These are phyloP conservation scores for Pelargonium australe DNA, from an alignment of 441 rosid species.

Conservation along the genomic window DNA sequence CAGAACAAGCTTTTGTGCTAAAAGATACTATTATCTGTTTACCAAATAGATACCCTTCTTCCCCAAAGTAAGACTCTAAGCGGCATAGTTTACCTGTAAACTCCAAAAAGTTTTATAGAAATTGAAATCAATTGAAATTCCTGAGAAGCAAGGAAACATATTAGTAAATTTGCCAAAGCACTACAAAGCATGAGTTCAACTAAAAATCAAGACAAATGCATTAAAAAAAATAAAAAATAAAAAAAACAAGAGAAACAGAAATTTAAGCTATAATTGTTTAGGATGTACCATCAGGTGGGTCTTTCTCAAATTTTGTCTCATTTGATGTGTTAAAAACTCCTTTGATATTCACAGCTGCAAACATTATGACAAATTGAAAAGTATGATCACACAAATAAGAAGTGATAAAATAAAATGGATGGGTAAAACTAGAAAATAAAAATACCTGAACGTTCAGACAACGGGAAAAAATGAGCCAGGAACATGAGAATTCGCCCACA, in stretches of 20 bases:
- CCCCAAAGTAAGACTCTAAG: neutral
- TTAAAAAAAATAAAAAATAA: slow-evolving; percentile 16
- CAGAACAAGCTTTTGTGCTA: too few relatives aligned
- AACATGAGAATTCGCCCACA: slow-evolving; percentile 97
- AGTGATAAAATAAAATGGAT: neutral
- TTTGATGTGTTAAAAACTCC: slow-evolving; percentile 96
- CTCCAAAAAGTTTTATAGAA: slow-evolving; percentile 95
- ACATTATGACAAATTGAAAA: slow-evolving; percentile 14
- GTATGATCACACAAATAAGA: neutral
- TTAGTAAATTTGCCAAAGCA: slow-evolving; percentile 2
- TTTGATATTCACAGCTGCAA: slow-evolving; percentile 94
- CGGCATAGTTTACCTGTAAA: slow-evolving; percentile 61
- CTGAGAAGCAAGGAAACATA: slow-evolving; percentile 35
- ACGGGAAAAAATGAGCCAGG: slow-evolving; percentile 87
- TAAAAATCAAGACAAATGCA: too few relatives aligned
- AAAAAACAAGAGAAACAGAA: slow-evolving; percentile 14
- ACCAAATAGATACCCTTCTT: neutral
- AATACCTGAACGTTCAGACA: slow-evolving; percentile 93
- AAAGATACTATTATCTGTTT: too few relatives aligned
- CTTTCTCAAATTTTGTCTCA: slow-evolving; percentile 88
- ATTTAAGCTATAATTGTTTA: slow-evolving; percentile 11
- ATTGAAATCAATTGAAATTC: slow-evolving; percentile 86
- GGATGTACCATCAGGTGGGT: slow-evolving; percentile 68
- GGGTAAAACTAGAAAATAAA: neutral
- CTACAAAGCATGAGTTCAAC: slow-evolving; percentile 1